Percentiles rank a stretch among this genome's conserved stretches.
Conservation (phyloP, 805 yeast genomes). For the Lachancea meyersii region DNA sequence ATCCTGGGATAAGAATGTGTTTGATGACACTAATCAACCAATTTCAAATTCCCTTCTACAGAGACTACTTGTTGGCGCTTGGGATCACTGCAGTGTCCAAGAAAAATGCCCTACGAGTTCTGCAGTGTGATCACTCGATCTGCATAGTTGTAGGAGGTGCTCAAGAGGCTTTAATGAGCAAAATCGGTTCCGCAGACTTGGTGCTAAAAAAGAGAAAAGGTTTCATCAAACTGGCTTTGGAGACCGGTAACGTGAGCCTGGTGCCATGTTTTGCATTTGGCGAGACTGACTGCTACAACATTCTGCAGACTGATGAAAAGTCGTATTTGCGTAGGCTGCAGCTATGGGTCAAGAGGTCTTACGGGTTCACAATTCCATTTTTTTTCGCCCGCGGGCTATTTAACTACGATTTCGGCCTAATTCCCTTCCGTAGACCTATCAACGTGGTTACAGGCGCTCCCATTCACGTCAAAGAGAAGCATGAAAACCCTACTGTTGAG, state of each 20-base stretch:
- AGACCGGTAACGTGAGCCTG: slow-evolving; percentile 64
- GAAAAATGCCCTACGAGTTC: slow-evolving; percentile 57
- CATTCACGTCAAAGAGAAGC: slow-evolving; percentile 46
- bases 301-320: slow-evolving; percentile 39
- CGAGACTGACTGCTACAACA: slow-evolving; percentile 62
- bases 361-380: slow-evolving; percentile 85
- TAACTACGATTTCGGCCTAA: slow-evolving; percentile 83
- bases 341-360: slow-evolving; percentile 57
- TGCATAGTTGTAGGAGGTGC: slow-evolving; percentile 96
- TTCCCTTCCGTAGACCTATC: slow-evolving; percentile 80
- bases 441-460: slow-evolving; percentile 71
- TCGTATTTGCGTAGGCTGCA: slow-evolving; percentile 55
- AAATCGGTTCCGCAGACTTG: slow-evolving; percentile 54
- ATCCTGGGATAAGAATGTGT: slow-evolving; percentile 80
- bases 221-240: slow-evolving; percentile 79
- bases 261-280: slow-evolving; percentile 93
- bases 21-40: slow-evolving; percentile 78
- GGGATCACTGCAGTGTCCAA: slow-evolving; percentile 85
- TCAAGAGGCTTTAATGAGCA: slow-evolving; percentile 70
- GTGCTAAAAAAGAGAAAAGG: slow-evolving; percentile 79
- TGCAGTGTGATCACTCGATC: slow-evolving; percentile 63
- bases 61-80: slow-evolving; percentile 75
- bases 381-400: slow-evolving; percentile 90
- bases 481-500: slow-evolving; percentile 39
- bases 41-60: slow-evolving; percentile 73